Evolutionary conservation across 768 basidiomycete species (phyloP), one percentile per base, ranked within the genome.

Genomic region (Amanita rubescens): DNA sequence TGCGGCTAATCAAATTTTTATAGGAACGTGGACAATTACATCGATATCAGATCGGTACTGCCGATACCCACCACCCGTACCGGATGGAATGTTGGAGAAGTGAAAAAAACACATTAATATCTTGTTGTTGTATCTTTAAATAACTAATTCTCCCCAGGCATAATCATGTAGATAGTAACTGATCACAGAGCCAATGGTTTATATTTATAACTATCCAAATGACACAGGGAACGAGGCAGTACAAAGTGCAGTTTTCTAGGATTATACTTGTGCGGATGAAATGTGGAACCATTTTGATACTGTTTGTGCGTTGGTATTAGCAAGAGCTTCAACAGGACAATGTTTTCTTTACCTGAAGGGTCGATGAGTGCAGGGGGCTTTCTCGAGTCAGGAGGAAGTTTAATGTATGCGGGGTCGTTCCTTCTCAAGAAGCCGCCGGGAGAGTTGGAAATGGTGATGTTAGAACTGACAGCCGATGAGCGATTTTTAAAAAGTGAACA

Each of bases 201-300:
- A 53, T 53, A n/a, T 42, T 33, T 32, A 54, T 48, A 44, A 27
- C 25, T 53, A 48, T 24, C 15, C 38, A 25, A n/a, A 51, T 5
- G 24, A 25, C 9, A 52, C 9, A 43, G n/a, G n/a, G n/a, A n/a
- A n/a, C n/a, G n/a, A n/a, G n/a, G n/a, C n/a, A n/a, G n/a, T n/a
- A n/a, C n/a, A n/a, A n/a, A 3, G 17, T 14, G 15, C 14, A 24
- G 5, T 38, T 33, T 24, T 17, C 38, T 33, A 19, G 22, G 19
- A 35, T 22, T 75, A 91, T 56, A 91, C 86, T 58, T 87, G 85
- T 30, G 88, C 88, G 32, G 90, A 91, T 19, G 91, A 90, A 63
- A 94, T 94, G 72, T 92, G 90, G 82, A 93, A 93, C 90, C 90
- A 92, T 66, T 91, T 92, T 59, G 84, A 90, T 61, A 92, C 90